These are phyloP conservation scores for Gossypium turneri DNA, from an alignment of 345 rosid genomes.

Conservation along the genomic window DNA sequence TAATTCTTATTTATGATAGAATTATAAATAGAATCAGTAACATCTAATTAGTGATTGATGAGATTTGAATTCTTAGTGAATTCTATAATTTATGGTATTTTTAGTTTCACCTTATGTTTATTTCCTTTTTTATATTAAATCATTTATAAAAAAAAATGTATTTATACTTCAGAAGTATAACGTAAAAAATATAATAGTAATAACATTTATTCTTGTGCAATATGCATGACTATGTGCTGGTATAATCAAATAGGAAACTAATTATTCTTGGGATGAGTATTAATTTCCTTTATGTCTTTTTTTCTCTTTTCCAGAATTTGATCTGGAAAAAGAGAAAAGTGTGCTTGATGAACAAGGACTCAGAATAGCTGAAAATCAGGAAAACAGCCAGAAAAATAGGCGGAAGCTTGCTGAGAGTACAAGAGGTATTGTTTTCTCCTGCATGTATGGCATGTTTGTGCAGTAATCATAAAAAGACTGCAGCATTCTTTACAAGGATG, in stretches of 20 bases:
- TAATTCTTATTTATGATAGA: not conserved
- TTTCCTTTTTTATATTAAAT: not conserved
- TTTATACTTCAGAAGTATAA: not conserved
- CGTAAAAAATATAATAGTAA: not conserved
- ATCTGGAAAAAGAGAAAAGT: slow-evolving; percentile 87
- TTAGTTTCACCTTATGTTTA: not conserved
- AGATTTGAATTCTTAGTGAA: not conserved
- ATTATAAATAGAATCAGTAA: not conserved
- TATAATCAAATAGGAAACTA: not conserved
- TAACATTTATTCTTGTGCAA: not conserved
- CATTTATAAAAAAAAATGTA: not conserved
- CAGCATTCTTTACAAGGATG: not conserved
- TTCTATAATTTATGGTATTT: not conserved
- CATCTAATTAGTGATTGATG: not conserved
- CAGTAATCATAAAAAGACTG: not conserved
- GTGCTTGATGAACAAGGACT: slow-evolving; percentile 93
- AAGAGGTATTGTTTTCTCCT: slow-evolving; percentile 48
- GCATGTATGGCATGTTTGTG: not conserved
- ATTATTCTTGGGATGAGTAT: not conserved
- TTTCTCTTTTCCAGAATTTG: slow-evolving; percentile 51
- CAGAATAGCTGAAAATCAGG: slow-evolving; percentile 93
- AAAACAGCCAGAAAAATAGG: slow-evolving; percentile 87
- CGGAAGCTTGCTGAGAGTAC: slow-evolving; percentile 99
- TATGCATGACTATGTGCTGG: not conserved
- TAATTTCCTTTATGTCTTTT: not conserved